These are phyloP conservation scores for Dillenia turbinata DNA, from an alignment of 164 flowering plant species.

Conservation along the genomic window DNA sequence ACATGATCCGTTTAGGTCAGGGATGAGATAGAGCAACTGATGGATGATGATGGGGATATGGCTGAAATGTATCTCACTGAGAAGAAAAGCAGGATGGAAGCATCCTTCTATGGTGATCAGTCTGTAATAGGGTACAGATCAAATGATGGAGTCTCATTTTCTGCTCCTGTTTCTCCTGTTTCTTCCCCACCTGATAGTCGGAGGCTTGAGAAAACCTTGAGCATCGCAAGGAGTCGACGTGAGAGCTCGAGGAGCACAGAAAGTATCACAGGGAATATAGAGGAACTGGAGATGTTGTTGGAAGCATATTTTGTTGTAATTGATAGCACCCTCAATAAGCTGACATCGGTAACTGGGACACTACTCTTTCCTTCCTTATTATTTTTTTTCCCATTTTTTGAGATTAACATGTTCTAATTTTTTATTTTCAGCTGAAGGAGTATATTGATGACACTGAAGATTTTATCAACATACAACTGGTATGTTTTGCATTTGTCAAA, in stretches of 20 bases:
- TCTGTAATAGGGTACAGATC: conserved; percentile 58
- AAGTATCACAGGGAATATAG: conserved; percentile 57
- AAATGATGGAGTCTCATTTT: conserved; percentile 49
- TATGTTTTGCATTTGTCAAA: conserved; percentile 17
- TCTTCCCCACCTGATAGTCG: conserved; percentile 72
- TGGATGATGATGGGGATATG: conserved; percentile 90
- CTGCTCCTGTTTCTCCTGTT: conserved; percentile 97
- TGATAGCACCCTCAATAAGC: conserved; percentile 88
- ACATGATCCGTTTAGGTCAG: conserved; percentile 40
- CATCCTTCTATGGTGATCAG: conserved; percentile 56
- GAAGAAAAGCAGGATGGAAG: conserved; percentile 62
- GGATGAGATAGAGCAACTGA: conserved; percentile 78
- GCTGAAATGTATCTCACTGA: conserved; percentile 85
- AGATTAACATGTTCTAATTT: not conserved
- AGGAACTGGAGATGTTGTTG: conserved; percentile 90
- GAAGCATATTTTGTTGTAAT: conserved; percentile 90
- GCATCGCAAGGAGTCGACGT: conserved; percentile 78
- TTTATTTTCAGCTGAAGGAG: conserved; percentile 67
- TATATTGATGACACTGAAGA: conserved; percentile 83
- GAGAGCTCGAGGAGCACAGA: conserved; percentile 78
- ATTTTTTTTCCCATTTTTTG: not conserved
- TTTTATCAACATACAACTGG: conserved; percentile 76
- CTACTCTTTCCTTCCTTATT: not conserved
- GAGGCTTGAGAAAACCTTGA: conserved; percentile 75
- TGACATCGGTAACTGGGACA: conserved; percentile 64